Base-by-base conservation (phyloP, 495 filamentous ascomycete species). In the Sordaria brevicollis region DNA sequence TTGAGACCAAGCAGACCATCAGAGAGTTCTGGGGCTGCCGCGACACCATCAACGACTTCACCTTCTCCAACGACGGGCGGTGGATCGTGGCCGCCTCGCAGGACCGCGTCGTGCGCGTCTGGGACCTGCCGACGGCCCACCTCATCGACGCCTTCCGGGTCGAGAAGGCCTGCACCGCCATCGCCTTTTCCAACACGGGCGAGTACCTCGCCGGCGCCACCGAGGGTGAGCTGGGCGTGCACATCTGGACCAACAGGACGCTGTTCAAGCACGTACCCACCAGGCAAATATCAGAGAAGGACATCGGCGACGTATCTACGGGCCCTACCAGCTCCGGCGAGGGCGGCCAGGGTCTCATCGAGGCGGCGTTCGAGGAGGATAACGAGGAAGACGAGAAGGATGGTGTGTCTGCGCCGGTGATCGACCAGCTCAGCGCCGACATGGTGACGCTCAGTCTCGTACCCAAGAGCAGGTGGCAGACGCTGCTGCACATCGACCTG, bases 121-220 rank as follows among this genome's bases (percentile, higher is more conserved):
- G 95, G 94, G 95, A 99, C 81, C 81, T 99, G 33, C 94, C 95
- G 11, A 98, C 95, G 0, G 92, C 93, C 4, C 95, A 98, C 81
- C 85, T 98, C 13, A 93, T 98, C 74, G 95, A 98, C 77, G 90
- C 91, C 5, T 90, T 98, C 78, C 87, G 88, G 65, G 84, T 94
- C 6, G 86, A 87, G 33, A 90, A 83, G 49, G 88, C 89, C 31
- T 95, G 93, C 76, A 93, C 89, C 3, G 88, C 92, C 5, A 82
- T 99, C 31, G 89, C 93, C 15, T 96, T 97, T 82, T 94, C 95
- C 0, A 85, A 85, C 2, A 96, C 92, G 1, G 94, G 94, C 1
- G 95, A 99, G 74, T 99, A 91, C 72, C 85, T 99, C 5, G 95
- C 95, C 35, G 96, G 93, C 13, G 89, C 94, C 3, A 90, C 93